Conservation (phyloP, 2,329 filamentous ascomycete species). For the Neurospora crassa region DNA sequence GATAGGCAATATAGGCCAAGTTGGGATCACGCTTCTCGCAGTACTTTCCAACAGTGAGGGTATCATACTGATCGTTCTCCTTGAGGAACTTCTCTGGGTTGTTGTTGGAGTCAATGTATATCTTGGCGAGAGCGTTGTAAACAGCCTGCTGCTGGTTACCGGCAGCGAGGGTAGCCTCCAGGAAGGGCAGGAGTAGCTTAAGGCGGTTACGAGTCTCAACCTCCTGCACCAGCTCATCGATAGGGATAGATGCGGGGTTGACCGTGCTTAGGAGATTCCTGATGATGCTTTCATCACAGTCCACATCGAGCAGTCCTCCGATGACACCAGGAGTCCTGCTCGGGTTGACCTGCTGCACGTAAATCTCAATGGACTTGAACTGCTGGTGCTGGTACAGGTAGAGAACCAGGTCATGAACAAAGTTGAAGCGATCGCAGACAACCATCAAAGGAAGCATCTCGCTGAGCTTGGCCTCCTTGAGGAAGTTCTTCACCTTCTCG, state of each 20-base stretch:
- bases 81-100: conserved; percentile 95
- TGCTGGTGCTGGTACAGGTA: conserved; percentile 99
- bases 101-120: conserved; percentile 98
- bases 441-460: conserved; percentile 96
- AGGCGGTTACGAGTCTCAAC: conserved; percentile 94
- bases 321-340: conserved; percentile 84
- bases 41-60: conserved; percentile 87
- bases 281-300: conserved; percentile 94
- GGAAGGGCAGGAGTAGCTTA: conserved; percentile 91
- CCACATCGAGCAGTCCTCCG: conserved; percentile 87
- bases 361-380: conserved; percentile 97
- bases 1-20: conserved; percentile 87
- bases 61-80: conserved; percentile 95
- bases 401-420: conserved; percentile 91
- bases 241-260: conserved; percentile 74
- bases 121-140: conserved; percentile 96
- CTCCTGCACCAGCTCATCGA: conserved; percentile 86
- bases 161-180: conserved; percentile 79
- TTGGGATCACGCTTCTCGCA: conserved; percentile 98
- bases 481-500: conserved; percentile 97
- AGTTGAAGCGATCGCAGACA: conserved; percentile 98
- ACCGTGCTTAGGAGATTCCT: conserved; percentile 83
- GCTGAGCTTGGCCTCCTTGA: conserved; percentile 86
- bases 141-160: conserved; percentile 96
- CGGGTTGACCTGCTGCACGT: conserved; percentile 95